A percentile compares a stretch with the other conserved stretches of the same genome.
These are phyloP conservation scores for Metschnikowia cerradonensis DNA, from an alignment of 805 yeast species.

Conservation along the genomic window DNA sequence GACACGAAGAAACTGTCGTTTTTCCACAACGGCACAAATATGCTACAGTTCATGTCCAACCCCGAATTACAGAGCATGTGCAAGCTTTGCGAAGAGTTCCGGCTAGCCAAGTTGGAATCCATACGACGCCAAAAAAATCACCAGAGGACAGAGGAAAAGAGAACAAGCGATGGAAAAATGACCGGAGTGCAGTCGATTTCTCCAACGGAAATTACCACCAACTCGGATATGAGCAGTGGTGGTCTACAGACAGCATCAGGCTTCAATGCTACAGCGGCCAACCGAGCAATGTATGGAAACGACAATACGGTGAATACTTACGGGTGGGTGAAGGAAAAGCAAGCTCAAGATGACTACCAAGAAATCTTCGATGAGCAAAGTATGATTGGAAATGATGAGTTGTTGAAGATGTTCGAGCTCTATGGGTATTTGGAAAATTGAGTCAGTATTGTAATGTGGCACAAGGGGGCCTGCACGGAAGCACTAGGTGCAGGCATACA, in stretches of 20 bases:
- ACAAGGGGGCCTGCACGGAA: too few relatives aligned
- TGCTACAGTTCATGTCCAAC: slow-evolving; percentile 34
- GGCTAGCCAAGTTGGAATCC: slow-evolving; percentile 29
- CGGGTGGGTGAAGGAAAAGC: slow-evolving; percentile 16
- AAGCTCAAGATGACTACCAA: slow-evolving; percentile 10
- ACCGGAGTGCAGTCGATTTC: neutral
- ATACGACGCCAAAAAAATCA: slow-evolving; percentile 15
- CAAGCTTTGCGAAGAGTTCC: slow-evolving; percentile 37
- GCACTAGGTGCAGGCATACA: too few relatives aligned
- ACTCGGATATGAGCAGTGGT: neutral
- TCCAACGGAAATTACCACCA: neutral
- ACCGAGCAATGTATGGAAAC: slow-evolving; percentile 17
- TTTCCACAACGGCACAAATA: slow-evolving; percentile 35
- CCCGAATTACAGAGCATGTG: slow-evolving; percentile 34
- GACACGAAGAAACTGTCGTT: slow-evolving; percentile 22
- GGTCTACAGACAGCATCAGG: neutral
- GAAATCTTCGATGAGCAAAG: slow-evolving; percentile 17
- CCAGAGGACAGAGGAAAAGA: slow-evolving; percentile 13
- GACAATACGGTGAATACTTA: slow-evolving; percentile 17
- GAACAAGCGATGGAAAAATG: neutral
- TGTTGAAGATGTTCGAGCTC: slow-evolving; percentile 31
- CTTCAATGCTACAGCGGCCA: slow-evolving; percentile 14
- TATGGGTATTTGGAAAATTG: slow-evolving; percentile 30
- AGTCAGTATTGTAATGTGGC: neutral
- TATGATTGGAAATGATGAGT: slow-evolving; percentile 28